Percentiles rank a stretch among this genome's conserved stretches.
Conservation (phyloP, 768 basidiomycete genomes). For the Boletus reticulatus region DNA sequence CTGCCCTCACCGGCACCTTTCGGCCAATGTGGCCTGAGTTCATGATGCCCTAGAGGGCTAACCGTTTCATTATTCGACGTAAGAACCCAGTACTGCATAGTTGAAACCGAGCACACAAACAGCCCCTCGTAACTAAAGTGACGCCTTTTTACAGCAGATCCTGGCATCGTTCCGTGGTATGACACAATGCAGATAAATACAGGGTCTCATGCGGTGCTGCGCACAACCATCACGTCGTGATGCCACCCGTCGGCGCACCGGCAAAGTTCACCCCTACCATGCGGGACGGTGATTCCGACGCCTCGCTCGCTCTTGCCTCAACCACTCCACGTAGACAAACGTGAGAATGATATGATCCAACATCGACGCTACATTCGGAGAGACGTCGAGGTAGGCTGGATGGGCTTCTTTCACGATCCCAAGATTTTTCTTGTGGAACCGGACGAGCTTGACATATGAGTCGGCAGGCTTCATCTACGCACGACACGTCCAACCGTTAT, state of each 20-base stretch:
- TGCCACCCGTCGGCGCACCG: too few species aligned
- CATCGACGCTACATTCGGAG: slow-evolving; percentile 14
- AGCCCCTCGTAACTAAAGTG: too few species aligned
- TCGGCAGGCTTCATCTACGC: slow-evolving; percentile 17
- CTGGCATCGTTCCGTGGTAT: too few species aligned
- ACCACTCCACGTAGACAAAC: slow-evolving; percentile 21
- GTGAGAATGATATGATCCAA: slow-evolving; percentile 28
- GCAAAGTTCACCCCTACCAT: too few species aligned
- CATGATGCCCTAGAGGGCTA: neutral
- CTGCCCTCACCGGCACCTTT: neutral
- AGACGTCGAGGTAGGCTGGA: slow-evolving; percentile 24
- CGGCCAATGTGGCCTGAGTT: slow-evolving; percentile 8
- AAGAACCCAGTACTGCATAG: too few species aligned
- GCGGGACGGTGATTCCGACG: neutral
- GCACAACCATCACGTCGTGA: neutral
- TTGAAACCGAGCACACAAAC: too few species aligned
- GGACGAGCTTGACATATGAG: slow-evolving; percentile 16
- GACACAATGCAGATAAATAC: too few species aligned
- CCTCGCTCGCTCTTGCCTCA: slow-evolving; percentile 10
- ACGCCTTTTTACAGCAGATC: too few species aligned
- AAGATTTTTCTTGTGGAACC: slow-evolving; percentile 24
- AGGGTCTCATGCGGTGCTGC: too few species aligned
- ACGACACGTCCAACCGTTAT: neutral
- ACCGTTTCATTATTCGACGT: neutral
- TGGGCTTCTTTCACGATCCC: slow-evolving; percentile 18